Conservation (phyloP, 2,329 filamentous ascomycete species). For the Ascochyta fabae region DNA sequence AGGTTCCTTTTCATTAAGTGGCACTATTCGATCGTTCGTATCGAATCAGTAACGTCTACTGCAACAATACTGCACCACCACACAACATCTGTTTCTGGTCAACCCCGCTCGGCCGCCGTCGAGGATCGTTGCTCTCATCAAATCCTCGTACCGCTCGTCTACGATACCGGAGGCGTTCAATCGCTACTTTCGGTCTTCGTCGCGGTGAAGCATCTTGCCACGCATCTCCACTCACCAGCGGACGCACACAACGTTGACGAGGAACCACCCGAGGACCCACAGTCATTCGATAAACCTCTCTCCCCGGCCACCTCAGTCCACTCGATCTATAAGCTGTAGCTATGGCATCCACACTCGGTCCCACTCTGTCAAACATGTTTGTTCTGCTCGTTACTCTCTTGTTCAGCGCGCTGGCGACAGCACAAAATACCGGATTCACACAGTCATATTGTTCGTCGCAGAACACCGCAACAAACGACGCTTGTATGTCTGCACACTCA, state of each 20-base stretch:
- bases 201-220: slow-evolving; percentile 14
- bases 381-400: slow-evolving; percentile 26
- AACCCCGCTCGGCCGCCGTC: slow-evolving; percentile 12
- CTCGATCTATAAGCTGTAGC: background rate
- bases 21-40: background rate
- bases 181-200: slow-evolving; percentile 28
- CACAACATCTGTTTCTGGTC: slow-evolving; percentile 15
- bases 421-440: slow-evolving; percentile 21
- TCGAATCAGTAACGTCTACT: background rate
- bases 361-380: slow-evolving; percentile 24
- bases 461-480: slow-evolving; percentile 48
- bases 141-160: slow-evolving; percentile 10
- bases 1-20: slow-evolving; percentile 3
- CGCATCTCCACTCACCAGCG: slow-evolving; percentile 16
- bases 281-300: background rate
- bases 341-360: slow-evolving; percentile 24
- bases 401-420: slow-evolving; percentile 18
- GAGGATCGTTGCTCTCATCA: background rate
- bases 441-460: slow-evolving; percentile 55
- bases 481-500: slow-evolving; percentile 40
- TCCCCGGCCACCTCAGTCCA: background rate
- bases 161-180: slow-evolving; percentile 31
- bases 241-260: background rate
- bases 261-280: slow-evolving; percentile 5
- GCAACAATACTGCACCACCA: slow-evolving; percentile 17